Evolutionary conservation across 2,329 filamentous ascomycete species (phyloP), one percentile per base, ranked within the genome.

Genomic region (Ophiostoma perfectum): DNA sequence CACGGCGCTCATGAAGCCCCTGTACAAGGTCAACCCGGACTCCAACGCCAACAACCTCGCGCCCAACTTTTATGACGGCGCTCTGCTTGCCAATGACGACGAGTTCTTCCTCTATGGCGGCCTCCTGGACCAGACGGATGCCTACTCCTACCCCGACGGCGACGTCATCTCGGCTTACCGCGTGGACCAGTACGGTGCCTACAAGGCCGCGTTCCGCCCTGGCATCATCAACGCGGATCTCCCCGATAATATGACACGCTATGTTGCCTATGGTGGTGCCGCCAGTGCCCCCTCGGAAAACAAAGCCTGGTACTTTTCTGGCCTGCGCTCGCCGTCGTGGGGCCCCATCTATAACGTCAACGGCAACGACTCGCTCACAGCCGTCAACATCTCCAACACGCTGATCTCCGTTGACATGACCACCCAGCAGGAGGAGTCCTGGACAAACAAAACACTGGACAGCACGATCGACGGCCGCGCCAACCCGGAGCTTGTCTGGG

Each of bases 271-370:
- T 71, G 89, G 90, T 18, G 89, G 84, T 1, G 83, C 82, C 0
- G 87, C 82, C 11, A 90, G 81, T 60, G 86, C 85, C 0, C 88
- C 89, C 0, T 90, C 88, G 0, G 89, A 92, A 75, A 88, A 90
- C 71, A 82, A 87, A 72, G 88, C 87, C 0, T 92, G 86, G 80
- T 91, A 91, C 72, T 90, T 92, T 71, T 85, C 86, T 0, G 90
- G 90, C 0, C 78, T 89, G 75, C 83, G 79, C 14, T 81, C 85
- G 0, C 75, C 80, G 0, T 76, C 77, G 12, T 81, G 78, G 73
- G 86, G 85, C 0, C 77, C 80, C 0, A 82, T 90, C 60, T 81
- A 79, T 68, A 73, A 74, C 9, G 66, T 74, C 6, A 66, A 69
- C 0, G 14, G n/a, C 5, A 78, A 81, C 42, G 73, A 75, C 0